Percentiles rank a stretch among this genome's conserved stretches.
Evolutionary conservation across 257 asterid species (phyloP).

Genomic region (Solanum chiquidenum): DNA sequence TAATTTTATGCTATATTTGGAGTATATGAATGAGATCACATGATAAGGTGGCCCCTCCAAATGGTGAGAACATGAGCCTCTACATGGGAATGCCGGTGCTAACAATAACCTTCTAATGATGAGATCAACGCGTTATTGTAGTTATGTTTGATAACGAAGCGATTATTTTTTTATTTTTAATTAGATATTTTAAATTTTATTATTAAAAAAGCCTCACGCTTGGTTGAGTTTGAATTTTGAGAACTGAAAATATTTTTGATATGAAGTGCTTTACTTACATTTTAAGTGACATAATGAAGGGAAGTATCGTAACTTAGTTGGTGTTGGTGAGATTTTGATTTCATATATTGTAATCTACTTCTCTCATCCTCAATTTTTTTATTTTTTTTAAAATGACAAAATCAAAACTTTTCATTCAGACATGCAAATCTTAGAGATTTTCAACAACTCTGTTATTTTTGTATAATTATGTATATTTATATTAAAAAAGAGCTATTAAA

Average conservation of each 20-base stretch:
- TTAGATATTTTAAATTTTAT: not conserved
- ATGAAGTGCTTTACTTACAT: not conserved
- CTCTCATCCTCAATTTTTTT: not conserved
- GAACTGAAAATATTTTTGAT: fast-evolving
- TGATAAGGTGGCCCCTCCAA: not conserved
- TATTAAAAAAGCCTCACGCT: not conserved
- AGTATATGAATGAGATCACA: not conserved
- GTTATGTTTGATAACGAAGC: not conserved
- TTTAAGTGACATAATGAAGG: not conserved
- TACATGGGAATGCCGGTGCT: not conserved
- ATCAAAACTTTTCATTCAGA: too few species aligned
- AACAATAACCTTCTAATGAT: not conserved
- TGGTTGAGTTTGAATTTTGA: not conserved
- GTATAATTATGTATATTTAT: too few species aligned
- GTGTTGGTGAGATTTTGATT: not conserved
- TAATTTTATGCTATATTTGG: too few species aligned
- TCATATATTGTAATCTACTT: not conserved
- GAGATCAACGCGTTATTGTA: not conserved
- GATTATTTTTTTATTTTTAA: not conserved
- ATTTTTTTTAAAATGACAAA: not conserved
- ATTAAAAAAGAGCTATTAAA: too few species aligned
- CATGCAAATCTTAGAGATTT: too few species aligned
- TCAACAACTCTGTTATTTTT: too few species aligned
- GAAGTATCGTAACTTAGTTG: not conserved
- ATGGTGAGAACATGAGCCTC: not conserved